These are phyloP conservation scores for Phytophthora brassicae DNA, from an alignment of 352 stramenopile genomes.

Conservation along the genomic window DNA sequence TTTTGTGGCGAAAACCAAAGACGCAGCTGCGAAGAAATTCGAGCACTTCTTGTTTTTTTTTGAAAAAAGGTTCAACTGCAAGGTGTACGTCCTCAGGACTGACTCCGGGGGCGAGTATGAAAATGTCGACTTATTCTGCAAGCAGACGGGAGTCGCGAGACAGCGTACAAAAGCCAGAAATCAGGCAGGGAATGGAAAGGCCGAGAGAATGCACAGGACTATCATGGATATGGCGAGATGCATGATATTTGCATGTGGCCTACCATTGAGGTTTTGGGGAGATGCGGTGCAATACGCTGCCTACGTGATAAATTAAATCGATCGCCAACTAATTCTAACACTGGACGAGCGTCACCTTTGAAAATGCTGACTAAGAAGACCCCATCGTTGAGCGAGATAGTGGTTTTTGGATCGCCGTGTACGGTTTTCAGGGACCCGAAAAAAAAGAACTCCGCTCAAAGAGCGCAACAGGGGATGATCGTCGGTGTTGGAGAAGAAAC, in stretches of 20 bases:
- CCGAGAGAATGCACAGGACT: conserved; percentile 32
- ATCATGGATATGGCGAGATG: conserved; percentile 11
- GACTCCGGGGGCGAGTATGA: conserved; percentile 30
- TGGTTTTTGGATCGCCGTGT: neutral
- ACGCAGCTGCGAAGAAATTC: conserved; percentile 10
- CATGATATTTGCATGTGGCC: conserved; percentile 16
- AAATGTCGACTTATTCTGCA: conserved; percentile 31
- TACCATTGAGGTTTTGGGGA: conserved; percentile 26
- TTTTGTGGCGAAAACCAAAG: conserved; percentile 16
- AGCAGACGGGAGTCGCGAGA: conserved; percentile 1
- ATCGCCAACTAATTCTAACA: neutral
- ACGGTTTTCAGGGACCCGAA: neutral
- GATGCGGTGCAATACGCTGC: conserved; percentile 27
- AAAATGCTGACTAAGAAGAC: neutral
- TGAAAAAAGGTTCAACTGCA: conserved; percentile 9
- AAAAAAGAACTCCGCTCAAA: neutral
- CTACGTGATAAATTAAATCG: conserved; percentile 16
- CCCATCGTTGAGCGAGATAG: neutral
- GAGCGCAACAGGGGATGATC: neutral
- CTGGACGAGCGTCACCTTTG: neutral
- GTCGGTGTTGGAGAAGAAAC: neutral
- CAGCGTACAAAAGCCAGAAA: conserved; percentile 25
- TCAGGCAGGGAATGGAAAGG: conserved; percentile 31
- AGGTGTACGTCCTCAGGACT: conserved; percentile 2
- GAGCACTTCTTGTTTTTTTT: conserved; percentile 3